These are phyloP conservation scores for Trichoderma brevicompactum DNA, from an alignment of 2,329 filamentous ascomycete species.

Conservation along the genomic window DNA sequence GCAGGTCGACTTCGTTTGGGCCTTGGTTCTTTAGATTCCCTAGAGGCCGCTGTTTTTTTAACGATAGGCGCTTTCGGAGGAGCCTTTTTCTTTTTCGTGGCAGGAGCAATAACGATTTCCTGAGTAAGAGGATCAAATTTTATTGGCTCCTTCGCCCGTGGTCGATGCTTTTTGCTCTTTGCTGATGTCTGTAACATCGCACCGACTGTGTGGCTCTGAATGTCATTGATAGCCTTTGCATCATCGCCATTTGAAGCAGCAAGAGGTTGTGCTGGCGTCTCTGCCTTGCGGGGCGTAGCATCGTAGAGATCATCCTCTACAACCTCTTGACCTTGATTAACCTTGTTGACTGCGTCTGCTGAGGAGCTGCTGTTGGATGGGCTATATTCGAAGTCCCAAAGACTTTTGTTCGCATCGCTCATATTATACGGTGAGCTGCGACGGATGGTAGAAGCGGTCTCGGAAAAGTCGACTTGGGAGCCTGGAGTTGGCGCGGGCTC, in stretches of 20 bases:
- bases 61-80: slow-evolving; percentile 28
- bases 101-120: slow-evolving; percentile 33
- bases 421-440: slow-evolving; percentile 40
- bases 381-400: slow-evolving; percentile 32
- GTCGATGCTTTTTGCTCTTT: slow-evolving; percentile 37
- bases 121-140: slow-evolving; percentile 41
- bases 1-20: not conserved
- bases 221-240: not conserved
- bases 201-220: not conserved
- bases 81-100: slow-evolving; percentile 7
- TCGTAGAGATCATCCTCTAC: slow-evolving; percentile 38
- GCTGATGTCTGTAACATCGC: not conserved
- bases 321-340: not conserved
- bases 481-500: not conserved
- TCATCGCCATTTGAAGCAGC: not conserved
- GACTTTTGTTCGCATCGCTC: slow-evolving; percentile 25
- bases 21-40: not conserved
- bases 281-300: slow-evolving; percentile 30
- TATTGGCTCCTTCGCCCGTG: slow-evolving; percentile 43
- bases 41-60: not conserved
- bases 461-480: slow-evolving; percentile 40
- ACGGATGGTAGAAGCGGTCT: slow-evolving; percentile 42
- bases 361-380: slow-evolving; percentile 21
- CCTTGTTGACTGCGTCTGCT: not conserved
- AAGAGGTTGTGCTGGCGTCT: not conserved